These are phyloP conservation scores for Tilletia indica DNA, from an alignment of 1,284 basidiomycete species.

Conservation along the genomic window DNA sequence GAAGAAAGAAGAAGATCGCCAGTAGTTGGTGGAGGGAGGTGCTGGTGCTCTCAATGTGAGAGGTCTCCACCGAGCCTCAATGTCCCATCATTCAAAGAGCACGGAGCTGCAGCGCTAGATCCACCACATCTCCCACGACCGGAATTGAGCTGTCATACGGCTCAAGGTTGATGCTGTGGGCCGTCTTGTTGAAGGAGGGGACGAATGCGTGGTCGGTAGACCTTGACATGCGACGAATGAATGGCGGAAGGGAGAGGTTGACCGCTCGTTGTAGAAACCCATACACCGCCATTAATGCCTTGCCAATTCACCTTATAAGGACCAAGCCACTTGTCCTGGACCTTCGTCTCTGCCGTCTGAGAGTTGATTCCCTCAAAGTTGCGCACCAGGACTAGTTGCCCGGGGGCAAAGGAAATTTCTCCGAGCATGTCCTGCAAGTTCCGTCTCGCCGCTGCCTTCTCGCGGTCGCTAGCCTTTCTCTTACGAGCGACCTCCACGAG, in stretches of 20 bases:
- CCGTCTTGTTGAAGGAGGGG: not conserved
- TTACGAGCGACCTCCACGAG: not conserved
- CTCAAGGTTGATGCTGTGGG: no score
- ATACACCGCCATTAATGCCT: not conserved
- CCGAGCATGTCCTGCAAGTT: constrained; percentile 1
- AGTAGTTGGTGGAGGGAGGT: no score
- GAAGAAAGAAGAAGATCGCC: no score
- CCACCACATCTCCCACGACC: no score
- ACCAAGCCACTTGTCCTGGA: not conserved
- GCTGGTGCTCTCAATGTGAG: no score
- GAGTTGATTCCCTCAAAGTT: not conserved
- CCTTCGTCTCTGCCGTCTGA: not conserved
- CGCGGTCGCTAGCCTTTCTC: not conserved
- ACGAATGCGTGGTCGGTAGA: constrained; percentile 6
- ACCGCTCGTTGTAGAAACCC: not conserved
- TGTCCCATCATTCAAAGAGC: no score
- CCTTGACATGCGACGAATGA: not conserved
- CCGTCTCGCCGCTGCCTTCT: not conserved
- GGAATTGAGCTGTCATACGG: no score
- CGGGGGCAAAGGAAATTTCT: not conserved
- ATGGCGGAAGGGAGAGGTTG: not conserved
- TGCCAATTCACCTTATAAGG: not conserved
- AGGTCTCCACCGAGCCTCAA: no score
- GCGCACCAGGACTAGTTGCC: not conserved
- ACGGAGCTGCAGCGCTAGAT: no score